These are phyloP conservation scores for Talaromyces wortmannii DNA, from an alignment of 495 filamentous ascomycete species.

Conservation along the genomic window DNA sequence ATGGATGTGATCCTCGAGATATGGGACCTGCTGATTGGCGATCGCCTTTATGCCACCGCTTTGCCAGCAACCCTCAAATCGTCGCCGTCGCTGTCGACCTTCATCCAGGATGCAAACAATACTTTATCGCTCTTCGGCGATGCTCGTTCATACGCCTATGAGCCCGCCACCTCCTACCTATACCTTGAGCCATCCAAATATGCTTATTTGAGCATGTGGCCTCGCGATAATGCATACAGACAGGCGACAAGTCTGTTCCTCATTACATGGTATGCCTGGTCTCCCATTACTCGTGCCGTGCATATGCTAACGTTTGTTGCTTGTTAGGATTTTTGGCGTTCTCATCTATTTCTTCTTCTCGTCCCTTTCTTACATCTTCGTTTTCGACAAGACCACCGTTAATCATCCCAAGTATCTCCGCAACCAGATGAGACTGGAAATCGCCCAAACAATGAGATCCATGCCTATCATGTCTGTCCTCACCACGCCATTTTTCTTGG, in stretches of 20 bases:
- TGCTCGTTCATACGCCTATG: conserved; percentile 50
- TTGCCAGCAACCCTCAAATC: conserved; percentile 56
- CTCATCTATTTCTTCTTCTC: conserved; percentile 80
- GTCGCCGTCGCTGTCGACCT: conserved; percentile 26
- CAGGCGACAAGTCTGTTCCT: conserved; percentile 71
- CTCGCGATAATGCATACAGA: conserved; percentile 72
- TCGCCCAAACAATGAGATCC: conserved; percentile 63
- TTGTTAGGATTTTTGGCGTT: conserved; percentile 73
- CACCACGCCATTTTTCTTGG: conserved; percentile 76
- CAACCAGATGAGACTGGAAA: conserved; percentile 85
- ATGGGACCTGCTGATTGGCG: conserved; percentile 77
- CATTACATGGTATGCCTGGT: conserved; percentile 68
- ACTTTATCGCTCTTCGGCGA: conserved; percentile 34
- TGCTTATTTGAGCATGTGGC: conserved; percentile 76
- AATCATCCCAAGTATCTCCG: conserved; percentile 93
- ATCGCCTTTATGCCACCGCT: conserved; percentile 67
- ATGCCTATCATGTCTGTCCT: conserved; percentile 80
- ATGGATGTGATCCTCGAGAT: conserved; percentile 93
- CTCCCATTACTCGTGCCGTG: not conserved
- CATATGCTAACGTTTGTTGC: conserved; percentile 5
- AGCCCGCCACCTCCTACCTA: conserved; percentile 67
- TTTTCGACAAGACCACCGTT: conserved; percentile 89
- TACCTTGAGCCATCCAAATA: conserved; percentile 64
- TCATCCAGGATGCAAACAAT: conserved; percentile 28
- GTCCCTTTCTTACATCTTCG: conserved; percentile 77